Base-by-base conservation (phyloP, 83 land plant species). In the Picea mariana region DNA sequence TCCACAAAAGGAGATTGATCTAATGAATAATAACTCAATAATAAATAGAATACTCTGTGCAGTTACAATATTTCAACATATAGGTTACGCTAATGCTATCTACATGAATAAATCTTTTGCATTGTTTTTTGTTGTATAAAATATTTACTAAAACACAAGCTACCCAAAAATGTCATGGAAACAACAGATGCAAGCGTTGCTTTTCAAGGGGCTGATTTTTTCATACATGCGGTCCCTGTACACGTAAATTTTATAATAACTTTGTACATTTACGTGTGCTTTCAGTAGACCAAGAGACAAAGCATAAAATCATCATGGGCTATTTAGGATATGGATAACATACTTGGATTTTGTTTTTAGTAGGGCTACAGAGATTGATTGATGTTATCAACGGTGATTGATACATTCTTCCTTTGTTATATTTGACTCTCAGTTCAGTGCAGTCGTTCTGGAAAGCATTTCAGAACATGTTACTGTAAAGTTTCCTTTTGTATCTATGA, bases 161-260 rank as follows among this genome's bases (percentile, higher is more conserved):
- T 96, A 38, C 99, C 99, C 3, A 82, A 82, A 72, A 96, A 96
- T 84, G 85, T 94, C 16, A 85, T 85, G 61, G 99, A 97, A 47
- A 96, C 97, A 49, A 93, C 86, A n/a, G 90, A 93, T 86, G 88
- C 96, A 65, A 84, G 83, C 81, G 87, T 82, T 81, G 99, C 99
- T 75, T 83, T 96, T 16, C 68, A 67, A 76, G 94, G 87, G 60
- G 95, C 97, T 3, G 93, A 94, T 83, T 96, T 84, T 82, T 96
- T 97, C 81, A 77, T 96, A 20, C 99, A 94, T 89, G 99, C 99
- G 40, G 89, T 96, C 1, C 99, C 97, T 21, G 97, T 94, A 64
- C 99, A 96, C 91, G 93, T 96, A 55, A 80, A 65, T 67, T 9
- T 71, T 27, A 83, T 47, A 59, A 81, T 73, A 52, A 21, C 47